Percentiles rank a stretch among this genome's conserved stretches.
Conservation (phyloP, 2,329 filamentous ascomycete species). For the Remersonia thermophila region DNA sequence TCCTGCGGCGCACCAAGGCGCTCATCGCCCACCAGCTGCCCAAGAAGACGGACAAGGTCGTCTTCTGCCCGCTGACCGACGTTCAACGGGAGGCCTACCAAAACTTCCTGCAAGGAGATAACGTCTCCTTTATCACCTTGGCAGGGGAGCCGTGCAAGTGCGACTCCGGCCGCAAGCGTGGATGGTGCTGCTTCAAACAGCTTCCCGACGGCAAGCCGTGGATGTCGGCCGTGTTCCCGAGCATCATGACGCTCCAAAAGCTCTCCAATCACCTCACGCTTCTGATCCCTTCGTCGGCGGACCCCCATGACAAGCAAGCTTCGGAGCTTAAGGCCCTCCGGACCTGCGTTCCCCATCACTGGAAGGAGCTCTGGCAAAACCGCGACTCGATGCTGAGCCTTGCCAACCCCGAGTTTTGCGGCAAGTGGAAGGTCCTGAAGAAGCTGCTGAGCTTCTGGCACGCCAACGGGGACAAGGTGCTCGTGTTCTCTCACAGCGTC, state of each 20-base stretch:
- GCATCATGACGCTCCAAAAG: constrained; percentile 72
- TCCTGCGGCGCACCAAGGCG: constrained; percentile 83
- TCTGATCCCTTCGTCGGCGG: constrained; percentile 56
- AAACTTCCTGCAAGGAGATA: constrained; percentile 61
- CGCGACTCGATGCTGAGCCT: constrained; percentile 70
- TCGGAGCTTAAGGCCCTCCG: constrained; percentile 64
- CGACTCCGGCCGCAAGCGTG: constrained; percentile 54
- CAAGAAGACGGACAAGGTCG: constrained; percentile 85
- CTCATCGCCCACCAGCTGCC: constrained; percentile 86
- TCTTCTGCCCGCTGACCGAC: constrained; percentile 84
- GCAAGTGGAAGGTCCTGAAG: constrained; percentile 88
- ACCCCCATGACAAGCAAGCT: constrained; percentile 59
- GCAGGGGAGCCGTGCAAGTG: constrained; percentile 60
- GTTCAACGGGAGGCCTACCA: constrained; percentile 74
- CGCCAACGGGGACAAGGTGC: constrained; percentile 77
- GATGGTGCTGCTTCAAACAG: constrained; percentile 63
- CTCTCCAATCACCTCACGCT: constrained; percentile 87
- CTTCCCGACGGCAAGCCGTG: constrained; percentile 51
- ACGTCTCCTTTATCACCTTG: constrained; percentile 55
- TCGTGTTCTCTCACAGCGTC: constrained; percentile 91
- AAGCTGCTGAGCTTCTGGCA: constrained; percentile 86
- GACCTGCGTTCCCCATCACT: constrained; percentile 60
- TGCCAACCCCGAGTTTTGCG: constrained; percentile 82
- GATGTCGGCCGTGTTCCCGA: constrained; percentile 72
- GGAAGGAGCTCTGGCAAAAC: constrained; percentile 60